Conservation (phyloP, 106 monocot species). For the Platanthera guangdongensis region DNA sequence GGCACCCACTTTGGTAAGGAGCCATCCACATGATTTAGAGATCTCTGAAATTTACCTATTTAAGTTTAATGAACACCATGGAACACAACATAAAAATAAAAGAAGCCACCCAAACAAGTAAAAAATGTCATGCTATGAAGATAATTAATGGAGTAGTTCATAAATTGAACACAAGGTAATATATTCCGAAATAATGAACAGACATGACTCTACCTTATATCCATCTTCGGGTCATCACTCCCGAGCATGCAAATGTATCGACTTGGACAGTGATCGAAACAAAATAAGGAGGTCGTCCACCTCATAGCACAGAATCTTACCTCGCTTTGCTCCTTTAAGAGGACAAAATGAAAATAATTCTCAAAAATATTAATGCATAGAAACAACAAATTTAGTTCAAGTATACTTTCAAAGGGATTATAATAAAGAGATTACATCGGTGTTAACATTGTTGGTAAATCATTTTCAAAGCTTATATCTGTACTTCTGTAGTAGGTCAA, state of each 20-base stretch:
- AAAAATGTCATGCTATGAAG: no score
- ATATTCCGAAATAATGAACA: not conserved
- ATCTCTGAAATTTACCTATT: not conserved
- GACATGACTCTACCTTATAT: constrained; percentile 55
- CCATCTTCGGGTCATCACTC: constrained; percentile 68
- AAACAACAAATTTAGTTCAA: not conserved
- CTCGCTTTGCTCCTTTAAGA: constrained; percentile 78
- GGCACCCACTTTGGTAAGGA: not conserved
- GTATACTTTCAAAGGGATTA: constrained; percentile 1
- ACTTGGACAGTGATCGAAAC: constrained; percentile 70
- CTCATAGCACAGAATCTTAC: constrained; percentile 89
- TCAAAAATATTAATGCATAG: not conserved
- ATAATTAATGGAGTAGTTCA: not conserved
- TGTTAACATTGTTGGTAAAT: not conserved
- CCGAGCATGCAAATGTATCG: constrained; percentile 96
- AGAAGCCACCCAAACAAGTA: not conserved
- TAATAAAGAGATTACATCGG: not conserved
- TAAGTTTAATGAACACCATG: not conserved
- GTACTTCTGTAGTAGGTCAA: not conserved
- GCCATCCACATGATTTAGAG: not conserved
- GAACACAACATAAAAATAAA: not conserved
- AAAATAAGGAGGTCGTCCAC: constrained; percentile 78
- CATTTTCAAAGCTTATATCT: not conserved
- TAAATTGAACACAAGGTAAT: not conserved
- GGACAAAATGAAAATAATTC: constrained; percentile 1